Percentiles rank a stretch among this genome's conserved stretches.
Evolutionary conservation across 345 rosid species (phyloP).

Genomic region (Microcos paniculata): DNA sequence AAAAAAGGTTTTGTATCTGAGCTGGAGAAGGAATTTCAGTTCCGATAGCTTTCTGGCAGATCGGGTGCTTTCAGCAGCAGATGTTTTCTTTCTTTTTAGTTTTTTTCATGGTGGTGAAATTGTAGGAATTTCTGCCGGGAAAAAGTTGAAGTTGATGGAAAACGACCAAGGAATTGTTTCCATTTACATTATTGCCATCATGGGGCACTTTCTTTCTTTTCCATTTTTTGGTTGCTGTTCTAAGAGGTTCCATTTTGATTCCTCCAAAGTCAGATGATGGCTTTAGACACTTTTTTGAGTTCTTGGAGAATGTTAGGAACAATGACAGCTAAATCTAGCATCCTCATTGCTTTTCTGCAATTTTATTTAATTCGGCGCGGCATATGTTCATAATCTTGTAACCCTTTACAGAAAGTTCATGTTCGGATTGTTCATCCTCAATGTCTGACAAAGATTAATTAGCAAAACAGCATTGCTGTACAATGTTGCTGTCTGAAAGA

Average conservation of each 20-base stretch:
- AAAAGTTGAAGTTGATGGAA: neutral
- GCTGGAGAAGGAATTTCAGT: slow-evolving; percentile 14
- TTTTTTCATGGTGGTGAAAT: neutral
- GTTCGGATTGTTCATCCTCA: no score
- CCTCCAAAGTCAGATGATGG: slow-evolving; percentile 3
- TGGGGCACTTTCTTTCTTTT: neutral
- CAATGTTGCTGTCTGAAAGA: no score
- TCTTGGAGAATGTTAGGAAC: slow-evolving; percentile 12
- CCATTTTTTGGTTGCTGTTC: neutral
- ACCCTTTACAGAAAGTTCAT: no score
- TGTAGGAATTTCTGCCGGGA: slow-evolving; percentile 13
- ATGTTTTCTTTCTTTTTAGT: neutral
- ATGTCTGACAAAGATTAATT: no score
- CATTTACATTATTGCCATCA: neutral
- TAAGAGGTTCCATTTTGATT: slow-evolving; percentile 5
- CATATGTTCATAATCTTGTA: no score
- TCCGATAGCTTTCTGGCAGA: neutral
- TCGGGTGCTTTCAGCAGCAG: neutral
- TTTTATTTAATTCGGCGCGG: no score
- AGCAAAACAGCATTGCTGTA: no score
- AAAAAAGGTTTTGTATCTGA: slow-evolving; percentile 1
- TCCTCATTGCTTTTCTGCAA: neutral
- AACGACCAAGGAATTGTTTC: neutral
- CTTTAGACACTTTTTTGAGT: neutral
- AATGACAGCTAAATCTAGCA: slow-evolving; percentile 3